A percentile compares a stretch with the other conserved stretches of the same genome.
These are phyloP conservation scores for Mediolabrus comicus DNA, from an alignment of 108 stramenopile species.

Conservation along the genomic window DNA sequence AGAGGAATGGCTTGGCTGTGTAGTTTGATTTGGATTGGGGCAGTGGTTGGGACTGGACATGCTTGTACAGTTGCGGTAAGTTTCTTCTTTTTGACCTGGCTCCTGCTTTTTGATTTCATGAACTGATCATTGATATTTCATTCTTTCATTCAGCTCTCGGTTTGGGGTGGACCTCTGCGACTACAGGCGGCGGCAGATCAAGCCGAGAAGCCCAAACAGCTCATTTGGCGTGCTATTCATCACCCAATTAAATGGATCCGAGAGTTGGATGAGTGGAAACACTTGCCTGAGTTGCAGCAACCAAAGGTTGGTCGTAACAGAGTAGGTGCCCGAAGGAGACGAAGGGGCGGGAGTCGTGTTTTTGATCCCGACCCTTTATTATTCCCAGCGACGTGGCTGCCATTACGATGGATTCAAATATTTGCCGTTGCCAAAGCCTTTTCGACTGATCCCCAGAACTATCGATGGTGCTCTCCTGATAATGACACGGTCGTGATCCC, in stretches of 20 bases:
- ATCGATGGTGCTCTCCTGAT: slow-evolving; percentile 38
- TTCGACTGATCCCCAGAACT: slow-evolving; percentile 42
- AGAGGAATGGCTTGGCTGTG: slow-evolving; percentile 52
- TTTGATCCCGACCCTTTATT: slow-evolving; percentile 59
- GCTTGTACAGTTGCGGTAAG: slow-evolving; percentile 46
- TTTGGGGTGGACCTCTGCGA: slow-evolving; percentile 60
- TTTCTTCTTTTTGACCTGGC: not conserved
- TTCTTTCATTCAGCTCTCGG: slow-evolving; percentile 23
- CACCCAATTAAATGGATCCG: slow-evolving; percentile 52
- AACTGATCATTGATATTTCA: not conserved
- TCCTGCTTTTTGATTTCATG: not conserved
- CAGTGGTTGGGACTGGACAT: slow-evolving; percentile 58
- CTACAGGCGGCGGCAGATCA: slow-evolving; percentile 47
- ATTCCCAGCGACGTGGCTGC: slow-evolving; percentile 75
- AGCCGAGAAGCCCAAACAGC: slow-evolving; percentile 22
- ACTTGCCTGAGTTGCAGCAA: slow-evolving; percentile 21
- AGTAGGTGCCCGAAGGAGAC: not conserved
- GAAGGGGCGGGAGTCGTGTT: slow-evolving; percentile 6
- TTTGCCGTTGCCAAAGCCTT: slow-evolving; percentile 44
- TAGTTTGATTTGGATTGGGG: slow-evolving; percentile 63
- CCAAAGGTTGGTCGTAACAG: not conserved
- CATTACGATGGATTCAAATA: slow-evolving; percentile 51
- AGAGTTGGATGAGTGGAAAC: slow-evolving; percentile 59
- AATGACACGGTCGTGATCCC: slow-evolving; percentile 24
- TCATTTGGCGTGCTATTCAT: slow-evolving; percentile 33